Evolutionary conservation across 23 red algal genomes (phyloP).

Genomic region (Cyanidioschyzon merolae): DNA sequence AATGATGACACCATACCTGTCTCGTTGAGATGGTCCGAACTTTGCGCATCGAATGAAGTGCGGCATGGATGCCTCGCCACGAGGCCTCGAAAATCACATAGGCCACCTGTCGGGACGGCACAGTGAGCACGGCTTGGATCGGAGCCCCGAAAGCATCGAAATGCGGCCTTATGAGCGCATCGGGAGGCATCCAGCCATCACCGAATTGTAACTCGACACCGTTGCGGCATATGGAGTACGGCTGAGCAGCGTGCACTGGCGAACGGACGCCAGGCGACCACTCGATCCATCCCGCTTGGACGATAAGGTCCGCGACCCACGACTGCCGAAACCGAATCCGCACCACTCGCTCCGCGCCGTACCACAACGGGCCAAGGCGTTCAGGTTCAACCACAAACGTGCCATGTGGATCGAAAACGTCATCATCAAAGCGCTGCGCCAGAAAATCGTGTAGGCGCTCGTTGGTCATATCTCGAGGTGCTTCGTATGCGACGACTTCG

Average conservation of each 20-base stretch:
- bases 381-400: background rate
- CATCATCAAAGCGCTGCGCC: background rate
- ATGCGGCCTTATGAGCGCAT: background rate
- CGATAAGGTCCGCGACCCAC: background rate
- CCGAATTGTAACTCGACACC: background rate
- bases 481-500: background rate
- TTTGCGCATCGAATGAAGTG: background rate
- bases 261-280: background rate
- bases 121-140: background rate
- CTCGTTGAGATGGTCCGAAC: background rate
- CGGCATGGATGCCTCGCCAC: background rate
- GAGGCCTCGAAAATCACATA: background rate
- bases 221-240: background rate
- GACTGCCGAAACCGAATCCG: background rate
- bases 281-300: background rate
- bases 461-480: background rate
- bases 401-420: background rate
- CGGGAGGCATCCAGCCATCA: background rate
- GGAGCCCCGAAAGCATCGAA: background rate
- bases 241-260: background rate
- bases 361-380: background rate
- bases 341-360: background rate
- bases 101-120: background rate
- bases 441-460: background rate
- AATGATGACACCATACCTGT: slow-evolving; percentile 8